Base-by-base conservation (phyloP, 192 early-diverging fungal species). In the Backusella westeae region DNA sequence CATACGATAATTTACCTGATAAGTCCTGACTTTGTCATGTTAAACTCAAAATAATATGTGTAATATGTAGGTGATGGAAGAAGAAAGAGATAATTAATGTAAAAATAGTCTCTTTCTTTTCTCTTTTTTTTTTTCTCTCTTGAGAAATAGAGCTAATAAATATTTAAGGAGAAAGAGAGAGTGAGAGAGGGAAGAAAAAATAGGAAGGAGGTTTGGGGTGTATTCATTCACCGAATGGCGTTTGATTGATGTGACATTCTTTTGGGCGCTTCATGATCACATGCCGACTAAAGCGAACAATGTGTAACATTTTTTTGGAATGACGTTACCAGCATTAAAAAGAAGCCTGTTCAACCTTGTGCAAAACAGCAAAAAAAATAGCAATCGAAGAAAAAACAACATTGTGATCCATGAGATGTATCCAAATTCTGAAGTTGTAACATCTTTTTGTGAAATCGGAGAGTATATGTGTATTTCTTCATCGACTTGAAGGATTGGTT, bases 241-340 rank as follows among this genome's bases (percentile, higher is more conserved):
- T 63, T 63, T 63, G 56, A 63, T 63, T 63, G 56, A 63, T 63
- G 56, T 63, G 56, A 63, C 56, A 63, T 63, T 63, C 56, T 63
- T 63, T 63, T 63, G 56, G 56, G 56, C 56, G 56, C 56, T 63
- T n/a, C 19, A 29, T 63, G 56, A 29, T 63, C 56, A 63, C 56
- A 63, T 63, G 56, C 4, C 23, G 23, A 0, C 56, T 59, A 12
- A 26, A 29, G 26, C 10, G 23, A 29, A 29, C 21, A 29, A 12
- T 29, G 56, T 63, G 56, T 63, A 63, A 63, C 56, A 19, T 4
- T 63, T 63, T 53, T 63, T 63, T 63, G 23, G 10, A 63, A 63
- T 63, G 56, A 63, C 56, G 56, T 10, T 63, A n/a, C 23, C 21
- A 29, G 26, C 56, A 63, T 63, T 63, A 10, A 26, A 12, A 23